Conservation (phyloP, 176 grass and related monocot genomes). For the Carex scoparia region DNA sequence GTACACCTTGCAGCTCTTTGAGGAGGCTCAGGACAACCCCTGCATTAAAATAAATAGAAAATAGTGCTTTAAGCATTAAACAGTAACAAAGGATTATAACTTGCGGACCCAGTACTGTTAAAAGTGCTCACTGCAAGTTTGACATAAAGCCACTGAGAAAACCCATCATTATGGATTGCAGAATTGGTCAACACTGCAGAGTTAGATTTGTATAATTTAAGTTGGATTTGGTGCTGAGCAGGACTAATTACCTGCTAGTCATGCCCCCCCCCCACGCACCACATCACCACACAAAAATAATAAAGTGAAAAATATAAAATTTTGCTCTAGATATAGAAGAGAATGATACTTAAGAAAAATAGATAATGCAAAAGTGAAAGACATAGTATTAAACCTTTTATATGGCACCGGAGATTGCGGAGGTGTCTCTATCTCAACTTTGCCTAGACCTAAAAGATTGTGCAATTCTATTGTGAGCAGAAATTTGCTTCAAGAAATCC, state of each 20-base stretch:
- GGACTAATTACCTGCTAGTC: neutral
- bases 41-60: slow-evolving; percentile 1
- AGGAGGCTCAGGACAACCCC: slow-evolving; percentile 22
- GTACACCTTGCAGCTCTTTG: slow-evolving; percentile 3
- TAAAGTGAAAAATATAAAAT: neutral
- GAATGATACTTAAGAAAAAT: neutral
- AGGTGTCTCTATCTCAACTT: slow-evolving; percentile 22
- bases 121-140: neutral
- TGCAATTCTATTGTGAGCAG: neutral
- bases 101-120: neutral
- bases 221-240: neutral
- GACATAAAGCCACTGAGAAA: neutral
- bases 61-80: neutral
- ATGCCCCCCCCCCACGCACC: no score
- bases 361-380: neutral
- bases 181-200: neutral
- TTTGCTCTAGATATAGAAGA: neutral
- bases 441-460: slow-evolving; percentile 16
- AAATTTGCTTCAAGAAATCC: neutral
- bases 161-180: neutral
- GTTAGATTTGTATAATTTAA: neutral
- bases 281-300: neutral
- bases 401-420: slow-evolving; percentile 13
- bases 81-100: neutral
- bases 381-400: slow-evolving; percentile 21